A percentile compares a stretch with the other conserved stretches of the same genome.
phyloP scores from a whole-genome alignment of 257 asterid species.

The Primulina eburnea region DNA sequence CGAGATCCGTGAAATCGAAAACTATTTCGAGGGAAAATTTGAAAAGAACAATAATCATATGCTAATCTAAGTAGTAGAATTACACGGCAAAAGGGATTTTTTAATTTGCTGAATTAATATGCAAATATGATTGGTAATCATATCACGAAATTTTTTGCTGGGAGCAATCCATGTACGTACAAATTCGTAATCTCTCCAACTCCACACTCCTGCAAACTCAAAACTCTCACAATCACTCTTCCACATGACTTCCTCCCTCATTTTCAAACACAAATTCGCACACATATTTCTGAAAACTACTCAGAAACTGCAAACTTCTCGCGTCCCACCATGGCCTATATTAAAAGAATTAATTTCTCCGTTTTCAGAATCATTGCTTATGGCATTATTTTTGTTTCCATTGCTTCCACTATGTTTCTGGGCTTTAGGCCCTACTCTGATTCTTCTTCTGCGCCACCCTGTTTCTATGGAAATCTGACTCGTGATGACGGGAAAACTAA shows the following conservation, averaged over 20 bases:
- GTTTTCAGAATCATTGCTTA: neutral
- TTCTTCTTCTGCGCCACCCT: slow-evolving; percentile 14
- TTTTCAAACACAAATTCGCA: neutral
- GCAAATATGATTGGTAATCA: too few species aligned
- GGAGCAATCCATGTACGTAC: too few species aligned
- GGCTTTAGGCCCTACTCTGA: neutral
- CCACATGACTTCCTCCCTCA: neutral
- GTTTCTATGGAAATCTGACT: slow-evolving; percentile 26
- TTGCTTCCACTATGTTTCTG: neutral
- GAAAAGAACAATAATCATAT: too few species aligned
- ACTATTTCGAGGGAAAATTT: too few species aligned
- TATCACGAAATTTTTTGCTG: too few species aligned
- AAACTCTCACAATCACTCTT: neutral
- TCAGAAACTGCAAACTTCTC: neutral
- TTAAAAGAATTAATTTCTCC: too few species aligned
- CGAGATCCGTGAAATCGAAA: too few species aligned
- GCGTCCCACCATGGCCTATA: neutral
- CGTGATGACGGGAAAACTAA: slow-evolving; percentile 4
- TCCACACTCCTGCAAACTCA: neutral
- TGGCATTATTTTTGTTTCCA: neutral
- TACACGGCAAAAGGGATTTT: too few species aligned
- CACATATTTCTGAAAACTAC: neutral
- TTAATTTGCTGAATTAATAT: too few species aligned
- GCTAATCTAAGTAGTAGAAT: too few species aligned
- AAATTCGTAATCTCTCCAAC: neutral